phyloP scores from a whole-genome alignment of 139 green algal species.

The Eudorina sp. region DNA sequence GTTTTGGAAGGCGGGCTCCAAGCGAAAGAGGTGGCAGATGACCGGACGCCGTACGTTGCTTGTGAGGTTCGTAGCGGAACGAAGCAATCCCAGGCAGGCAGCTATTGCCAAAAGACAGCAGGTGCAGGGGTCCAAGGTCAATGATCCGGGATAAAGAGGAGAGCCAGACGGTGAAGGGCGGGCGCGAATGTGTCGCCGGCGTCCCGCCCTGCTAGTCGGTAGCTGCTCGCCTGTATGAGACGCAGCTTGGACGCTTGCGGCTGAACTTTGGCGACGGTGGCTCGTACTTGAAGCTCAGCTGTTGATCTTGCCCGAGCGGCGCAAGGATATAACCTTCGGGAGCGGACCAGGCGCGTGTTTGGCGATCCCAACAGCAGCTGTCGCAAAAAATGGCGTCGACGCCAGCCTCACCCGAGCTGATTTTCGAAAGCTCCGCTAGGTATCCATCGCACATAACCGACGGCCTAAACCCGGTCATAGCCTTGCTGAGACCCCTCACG shows the following conservation, averaged over 20 bases:
- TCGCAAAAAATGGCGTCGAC: too few species aligned
- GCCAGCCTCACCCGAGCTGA: not conserved
- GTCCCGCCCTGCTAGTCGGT: too few species aligned
- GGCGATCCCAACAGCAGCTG: not conserved
- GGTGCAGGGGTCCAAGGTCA: too few species aligned
- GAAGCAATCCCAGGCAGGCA: too few species aligned
- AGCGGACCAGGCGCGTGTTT: not conserved
- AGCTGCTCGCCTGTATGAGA: constrained; percentile 52
- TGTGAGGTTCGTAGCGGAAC: too few species aligned
- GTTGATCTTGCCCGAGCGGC: constrained; percentile 13
- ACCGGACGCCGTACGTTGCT: too few species aligned
- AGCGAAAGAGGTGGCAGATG: too few species aligned
- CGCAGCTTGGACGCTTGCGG: constrained; percentile 1
- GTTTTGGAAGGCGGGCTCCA: too few species aligned
- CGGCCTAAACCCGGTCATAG: constrained; percentile 26
- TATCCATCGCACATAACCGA: constrained; percentile 43
- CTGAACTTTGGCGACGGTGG: constrained; percentile 58
- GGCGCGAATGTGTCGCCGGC: too few species aligned
- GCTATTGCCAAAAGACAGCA: too few species aligned
- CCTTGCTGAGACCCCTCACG: not conserved
- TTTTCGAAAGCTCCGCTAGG: constrained; percentile 30
- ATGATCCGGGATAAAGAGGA: too few species aligned
- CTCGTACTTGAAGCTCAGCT: constrained; percentile 59
- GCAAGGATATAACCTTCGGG: not conserved
- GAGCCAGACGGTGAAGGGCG: too few species aligned